Evolutionary conservation across 2,329 filamentous ascomycete genomes (phyloP).

Genomic region (Penicillium sp.): DNA sequence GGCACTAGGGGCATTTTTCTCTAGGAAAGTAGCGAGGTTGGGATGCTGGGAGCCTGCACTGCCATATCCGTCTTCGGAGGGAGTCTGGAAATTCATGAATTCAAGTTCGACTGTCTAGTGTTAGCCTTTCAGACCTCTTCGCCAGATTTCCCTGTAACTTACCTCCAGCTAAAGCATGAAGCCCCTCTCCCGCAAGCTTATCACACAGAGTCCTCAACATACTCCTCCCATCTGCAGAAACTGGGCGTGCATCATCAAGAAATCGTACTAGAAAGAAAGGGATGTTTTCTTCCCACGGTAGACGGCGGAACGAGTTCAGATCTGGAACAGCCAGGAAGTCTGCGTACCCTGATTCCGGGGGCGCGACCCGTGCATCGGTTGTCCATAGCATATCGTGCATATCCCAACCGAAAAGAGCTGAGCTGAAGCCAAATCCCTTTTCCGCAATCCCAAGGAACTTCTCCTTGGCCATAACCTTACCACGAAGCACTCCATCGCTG

Average conservation of each 20-base stretch:
- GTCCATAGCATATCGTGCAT: conserved; percentile 88
- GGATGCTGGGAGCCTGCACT: conserved; percentile 77
- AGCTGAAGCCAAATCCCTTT: conserved; percentile 85
- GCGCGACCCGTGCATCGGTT: conserved; percentile 66
- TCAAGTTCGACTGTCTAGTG: conserved; percentile 74
- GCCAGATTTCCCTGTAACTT: conserved; percentile 31
- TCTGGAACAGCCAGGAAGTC: conserved; percentile 81
- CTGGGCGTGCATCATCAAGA: conserved; percentile 67
- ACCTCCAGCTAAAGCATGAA: conserved; percentile 87
- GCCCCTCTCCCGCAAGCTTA: conserved; percentile 65
- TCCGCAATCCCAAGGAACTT: conserved; percentile 81
- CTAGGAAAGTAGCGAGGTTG: conserved; percentile 70
- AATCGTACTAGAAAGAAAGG: conserved; percentile 83
- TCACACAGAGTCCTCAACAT: conserved; percentile 66
- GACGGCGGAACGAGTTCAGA: conserved; percentile 70
- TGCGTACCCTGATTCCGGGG: conserved; percentile 83
- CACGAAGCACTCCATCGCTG: conserved; percentile 79
- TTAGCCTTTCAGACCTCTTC: conserved; percentile 2
- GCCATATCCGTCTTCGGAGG: conserved; percentile 29
- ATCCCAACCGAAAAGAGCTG: conserved; percentile 91
- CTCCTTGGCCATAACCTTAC: conserved; percentile 86
- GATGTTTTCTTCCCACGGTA: conserved; percentile 84
- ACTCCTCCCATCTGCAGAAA: conserved; percentile 76
- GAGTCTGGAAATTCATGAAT: conserved; percentile 54
- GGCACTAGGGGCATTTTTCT: conserved; percentile 66